Percentiles rank a stretch among this genome's conserved stretches.
Evolutionary conservation across 169 alveolate genomes (phyloP).

Genomic region (Cryptosporidium xiaoi): DNA sequence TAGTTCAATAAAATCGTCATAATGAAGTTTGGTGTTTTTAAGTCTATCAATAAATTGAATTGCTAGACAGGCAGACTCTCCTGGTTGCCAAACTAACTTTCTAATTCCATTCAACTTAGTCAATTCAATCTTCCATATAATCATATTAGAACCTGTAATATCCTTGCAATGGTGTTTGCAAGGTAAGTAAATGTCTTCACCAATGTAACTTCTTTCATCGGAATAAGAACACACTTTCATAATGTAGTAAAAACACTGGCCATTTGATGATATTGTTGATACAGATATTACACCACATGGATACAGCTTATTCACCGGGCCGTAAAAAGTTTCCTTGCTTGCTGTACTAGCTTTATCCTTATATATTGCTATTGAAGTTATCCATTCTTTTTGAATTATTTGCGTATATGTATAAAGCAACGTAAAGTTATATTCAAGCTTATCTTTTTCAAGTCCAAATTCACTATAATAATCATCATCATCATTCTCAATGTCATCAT

Average conservation of each 20-base stretch:
- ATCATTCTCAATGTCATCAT: not conserved
- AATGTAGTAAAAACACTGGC: slow-evolving; percentile 38
- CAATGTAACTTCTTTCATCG: slow-evolving; percentile 3
- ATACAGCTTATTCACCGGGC: slow-evolving; percentile 16
- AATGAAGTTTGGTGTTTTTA: slow-evolving; percentile 19
- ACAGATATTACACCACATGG: slow-evolving; percentile 62
- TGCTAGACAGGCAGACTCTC: slow-evolving; percentile 52
- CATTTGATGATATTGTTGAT: slow-evolving; percentile 32
- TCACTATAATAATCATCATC: not conserved
- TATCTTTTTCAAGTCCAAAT: not conserved
- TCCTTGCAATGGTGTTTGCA: slow-evolving; percentile 33
- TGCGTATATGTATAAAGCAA: slow-evolving; percentile 37
- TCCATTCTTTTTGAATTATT: slow-evolving; percentile 71
- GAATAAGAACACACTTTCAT: slow-evolving; percentile 39
- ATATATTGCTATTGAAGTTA: slow-evolving; percentile 23
- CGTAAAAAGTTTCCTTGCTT: not conserved
- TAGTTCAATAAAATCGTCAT: slow-evolving; percentile 46
- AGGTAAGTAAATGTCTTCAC: not conserved
- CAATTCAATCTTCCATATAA: slow-evolving; percentile 62
- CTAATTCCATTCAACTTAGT: slow-evolving; percentile 48
- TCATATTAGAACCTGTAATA: slow-evolving; percentile 45
- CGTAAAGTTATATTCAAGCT: not conserved
- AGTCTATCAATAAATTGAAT: slow-evolving; percentile 36
- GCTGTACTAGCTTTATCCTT: not conserved
- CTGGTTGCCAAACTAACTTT: slow-evolving; percentile 55